phyloP scores from a whole-genome alignment of 305 asterid species.

The Fraxinus angustifolia region DNA sequence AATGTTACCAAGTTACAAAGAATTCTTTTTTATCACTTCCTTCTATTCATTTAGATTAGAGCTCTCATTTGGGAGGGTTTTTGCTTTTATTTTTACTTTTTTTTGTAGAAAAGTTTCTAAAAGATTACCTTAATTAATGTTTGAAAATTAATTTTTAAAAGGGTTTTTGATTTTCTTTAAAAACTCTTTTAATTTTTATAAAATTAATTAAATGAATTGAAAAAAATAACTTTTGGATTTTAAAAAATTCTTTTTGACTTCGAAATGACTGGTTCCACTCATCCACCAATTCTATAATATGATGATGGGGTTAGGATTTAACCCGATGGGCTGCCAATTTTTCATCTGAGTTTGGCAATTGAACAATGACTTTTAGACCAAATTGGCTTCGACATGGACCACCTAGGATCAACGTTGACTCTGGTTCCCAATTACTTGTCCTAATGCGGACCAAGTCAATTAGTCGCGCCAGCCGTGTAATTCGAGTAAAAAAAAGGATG shows the following conservation, averaged over 20 bases:
- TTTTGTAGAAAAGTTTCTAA: too few relatives aligned
- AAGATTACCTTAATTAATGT: too few relatives aligned
- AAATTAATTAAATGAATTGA: too few relatives aligned
- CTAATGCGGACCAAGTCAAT: not conserved
- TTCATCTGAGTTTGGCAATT: not conserved
- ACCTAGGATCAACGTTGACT: not conserved
- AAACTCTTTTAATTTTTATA: too few relatives aligned
- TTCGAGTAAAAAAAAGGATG: constrained; percentile 1
- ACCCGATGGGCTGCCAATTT: not conserved
- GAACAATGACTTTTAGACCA: not conserved
- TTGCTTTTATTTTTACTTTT: too few relatives aligned
- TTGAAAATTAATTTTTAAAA: too few relatives aligned
- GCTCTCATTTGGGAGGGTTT: not conserved
- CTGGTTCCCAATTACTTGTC: not conserved
- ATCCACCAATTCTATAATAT: not conserved
- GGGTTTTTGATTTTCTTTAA: too few relatives aligned
- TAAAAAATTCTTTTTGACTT: too few relatives aligned
- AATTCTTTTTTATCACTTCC: not conserved
- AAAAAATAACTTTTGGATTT: too few relatives aligned
- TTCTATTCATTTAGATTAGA: too few relatives aligned
- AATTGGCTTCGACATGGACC: not conserved
- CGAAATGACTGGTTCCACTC: not conserved
- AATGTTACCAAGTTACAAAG: not conserved
- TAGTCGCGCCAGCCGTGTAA: not conserved
- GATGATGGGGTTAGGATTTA: not conserved